Percentiles rank a stretch among this genome's conserved stretches.
Evolutionary conservation across 257 asterid species (phyloP).

Genomic region (Oldenlandia corymbosa): DNA sequence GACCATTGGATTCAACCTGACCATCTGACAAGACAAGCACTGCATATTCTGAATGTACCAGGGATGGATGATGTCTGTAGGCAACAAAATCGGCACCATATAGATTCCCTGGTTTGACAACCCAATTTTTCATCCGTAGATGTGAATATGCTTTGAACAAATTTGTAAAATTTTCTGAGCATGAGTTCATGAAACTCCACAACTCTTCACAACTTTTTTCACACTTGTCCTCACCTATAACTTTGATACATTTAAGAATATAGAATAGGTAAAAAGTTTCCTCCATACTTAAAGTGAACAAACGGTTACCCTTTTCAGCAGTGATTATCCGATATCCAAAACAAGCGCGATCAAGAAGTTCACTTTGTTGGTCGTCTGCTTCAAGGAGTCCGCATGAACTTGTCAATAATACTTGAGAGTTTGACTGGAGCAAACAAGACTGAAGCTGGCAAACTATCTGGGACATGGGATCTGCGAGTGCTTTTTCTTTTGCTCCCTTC

Average conservation of each 20-base stretch:
- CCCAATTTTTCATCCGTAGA: slow-evolving; percentile 83
- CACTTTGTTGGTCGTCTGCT: slow-evolving; percentile 46
- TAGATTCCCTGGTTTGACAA: slow-evolving; percentile 58
- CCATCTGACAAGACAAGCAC: slow-evolving; percentile 44
- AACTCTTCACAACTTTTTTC: slow-evolving; percentile 34
- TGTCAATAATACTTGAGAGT: slow-evolving; percentile 50
- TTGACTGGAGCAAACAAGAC: slow-evolving; percentile 39
- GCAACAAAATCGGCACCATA: slow-evolving; percentile 82
- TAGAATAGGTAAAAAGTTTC: slow-evolving; percentile 62
- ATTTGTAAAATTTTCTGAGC: slow-evolving; percentile 31
- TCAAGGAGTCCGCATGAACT: slow-evolving; percentile 48
- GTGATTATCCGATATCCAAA: slow-evolving; percentile 54
- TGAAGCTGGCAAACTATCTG: slow-evolving; percentile 43
- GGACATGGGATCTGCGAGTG: slow-evolving; percentile 40
- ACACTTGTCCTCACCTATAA: slow-evolving; percentile 34
- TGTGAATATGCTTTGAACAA: slow-evolving; percentile 55
- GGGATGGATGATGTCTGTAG: slow-evolving; percentile 72
- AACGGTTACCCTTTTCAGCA: slow-evolving; percentile 49
- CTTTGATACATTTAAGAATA: slow-evolving; percentile 49
- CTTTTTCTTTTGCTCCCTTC: slow-evolving; percentile 38
- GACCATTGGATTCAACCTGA: slow-evolving; percentile 25
- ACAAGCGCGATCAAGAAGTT: slow-evolving; percentile 54
- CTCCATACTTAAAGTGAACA: slow-evolving; percentile 62
- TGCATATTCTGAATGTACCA: slow-evolving; percentile 84
- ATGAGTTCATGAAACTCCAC: slow-evolving; percentile 42